These are phyloP conservation scores for Blastocystis sp. DNA, from an alignment of 352 stramenopile genomes.

Conservation along the genomic window DNA sequence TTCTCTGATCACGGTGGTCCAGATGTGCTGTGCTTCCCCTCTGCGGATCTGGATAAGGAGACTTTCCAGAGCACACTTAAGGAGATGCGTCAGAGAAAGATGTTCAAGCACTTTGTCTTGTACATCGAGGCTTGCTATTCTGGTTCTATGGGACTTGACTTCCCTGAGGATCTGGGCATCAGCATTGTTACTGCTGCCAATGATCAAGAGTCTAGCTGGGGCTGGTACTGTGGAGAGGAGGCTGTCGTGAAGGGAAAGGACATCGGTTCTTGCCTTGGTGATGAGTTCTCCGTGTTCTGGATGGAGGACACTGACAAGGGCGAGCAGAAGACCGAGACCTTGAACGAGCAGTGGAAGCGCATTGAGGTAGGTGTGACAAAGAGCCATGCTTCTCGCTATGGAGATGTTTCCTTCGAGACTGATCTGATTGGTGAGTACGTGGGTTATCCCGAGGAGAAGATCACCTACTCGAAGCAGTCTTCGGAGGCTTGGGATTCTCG, in stretches of 20 bases:
- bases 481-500: constrained; percentile 14
- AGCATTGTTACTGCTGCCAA: constrained; percentile 81
- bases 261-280: constrained; percentile 75
- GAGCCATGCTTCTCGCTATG: constrained; percentile 71
- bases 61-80: constrained; percentile 71
- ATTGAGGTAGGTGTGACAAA: constrained; percentile 73
- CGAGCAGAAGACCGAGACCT: constrained; percentile 70
- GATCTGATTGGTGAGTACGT: constrained; percentile 56
- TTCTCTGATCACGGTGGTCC: constrained; percentile 81
- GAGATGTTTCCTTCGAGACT: constrained; percentile 50
- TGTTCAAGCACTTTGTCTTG: constrained; percentile 81
- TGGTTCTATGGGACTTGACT: constrained; percentile 78
- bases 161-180: constrained; percentile 75
- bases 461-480: background rate
- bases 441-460: constrained; percentile 6
- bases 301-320: constrained; percentile 80
- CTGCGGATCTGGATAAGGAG: constrained; percentile 71
- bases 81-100: constrained; percentile 74
- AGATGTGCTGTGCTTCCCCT: constrained; percentile 75
- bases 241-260: constrained; percentile 69
- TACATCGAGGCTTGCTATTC: constrained; percentile 84
- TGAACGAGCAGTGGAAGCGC: constrained; percentile 72
- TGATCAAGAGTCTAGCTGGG: constrained; percentile 77
- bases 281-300: constrained; percentile 82
- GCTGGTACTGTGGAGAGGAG: constrained; percentile 73